Base-by-base conservation (phyloP, 768 basidiomycete genomes). In the Butyriboletus loyo region DNA sequence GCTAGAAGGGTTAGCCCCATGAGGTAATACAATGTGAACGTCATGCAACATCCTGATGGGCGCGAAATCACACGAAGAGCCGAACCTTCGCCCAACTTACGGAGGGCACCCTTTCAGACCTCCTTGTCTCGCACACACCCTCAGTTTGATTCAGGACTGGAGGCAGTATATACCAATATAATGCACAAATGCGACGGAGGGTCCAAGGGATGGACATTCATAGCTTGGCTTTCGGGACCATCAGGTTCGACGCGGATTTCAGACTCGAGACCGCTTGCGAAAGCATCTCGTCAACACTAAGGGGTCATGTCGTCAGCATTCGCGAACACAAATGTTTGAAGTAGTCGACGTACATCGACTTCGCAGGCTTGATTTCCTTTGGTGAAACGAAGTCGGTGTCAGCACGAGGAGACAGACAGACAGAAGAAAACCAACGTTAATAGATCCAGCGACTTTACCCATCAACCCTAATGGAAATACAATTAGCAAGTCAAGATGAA, bases 201-300 rank as follows among this genome's bases (percentile, higher is more conserved):
- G 3, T 19, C 7, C 24, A 14, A 10, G 49, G 36, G 8, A n/a
- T 28, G 27, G 30, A 14, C 10, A 22, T 36, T 68, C 56, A 66
- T 44, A 89, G 70, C 66, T 81, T 87, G 22, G 83, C 73, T 57
- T 72, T 79, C 4, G 72, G 59, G 34, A 70, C 44, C 43, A 81
- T 68, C 24, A 78, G 58, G 46, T 69, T 65, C 31, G 73, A 72
- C 2, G 81, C 80, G 5, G 64, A 61, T 34, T 72, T 69, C 42
- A 92, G 63, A 56, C 79, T 82, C 51, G 73, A 71, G 15, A 83
- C 83, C 0, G 92, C 92, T 10, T 82, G 86, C 9, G 58, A 72
- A 21, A 95, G 85, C 55, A 95, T 77, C 56, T 93, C 89, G 46
- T 95, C 92, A 45, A 96, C 83, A 67, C 87, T 89, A 50, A 1